phyloP scores from a whole-genome alignment of 2,329 filamentous ascomycete species.

The Fusarium subtropicale region DNA sequence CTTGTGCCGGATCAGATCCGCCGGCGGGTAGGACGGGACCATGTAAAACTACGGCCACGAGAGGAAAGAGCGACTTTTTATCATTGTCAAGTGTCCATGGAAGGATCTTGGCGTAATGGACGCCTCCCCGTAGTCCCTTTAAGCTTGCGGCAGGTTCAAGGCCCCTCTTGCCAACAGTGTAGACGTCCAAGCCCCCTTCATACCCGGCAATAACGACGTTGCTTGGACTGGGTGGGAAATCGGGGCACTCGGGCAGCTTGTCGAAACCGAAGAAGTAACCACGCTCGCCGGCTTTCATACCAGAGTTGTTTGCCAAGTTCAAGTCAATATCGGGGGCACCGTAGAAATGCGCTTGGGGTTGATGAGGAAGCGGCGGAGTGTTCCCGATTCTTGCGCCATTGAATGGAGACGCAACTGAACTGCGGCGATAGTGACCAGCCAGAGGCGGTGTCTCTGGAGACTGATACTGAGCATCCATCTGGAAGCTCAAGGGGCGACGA shows the following conservation, averaged over 20 bases:
- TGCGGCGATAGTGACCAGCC: constrained; percentile 55
- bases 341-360: constrained; percentile 82
- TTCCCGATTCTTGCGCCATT: constrained; percentile 58
- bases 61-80: constrained; percentile 69
- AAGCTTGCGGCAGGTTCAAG: constrained; percentile 76
- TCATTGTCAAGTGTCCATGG: constrained; percentile 72
- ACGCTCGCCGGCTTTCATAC: constrained; percentile 71
- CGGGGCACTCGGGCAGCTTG: constrained; percentile 64
- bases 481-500: constrained; percentile 65
- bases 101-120: constrained; percentile 85
- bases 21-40: constrained; percentile 71
- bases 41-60: constrained; percentile 84
- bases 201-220: constrained; percentile 81
- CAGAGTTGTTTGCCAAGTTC: constrained; percentile 67
- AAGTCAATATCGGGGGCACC: constrained; percentile 79
- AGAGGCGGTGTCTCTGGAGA: constrained; percentile 56
- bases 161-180: constrained; percentile 77
- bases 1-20: constrained; percentile 53
- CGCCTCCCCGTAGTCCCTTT: constrained; percentile 81
- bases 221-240: constrained; percentile 59
- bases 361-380: constrained; percentile 77
- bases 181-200: constrained; percentile 82
- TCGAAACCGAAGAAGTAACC: constrained; percentile 89
- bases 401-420: constrained; percentile 65
- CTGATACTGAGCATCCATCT: constrained; percentile 61